Base-by-base conservation (phyloP, 129 eudicot genomes). In the Logfia minima region DNA sequence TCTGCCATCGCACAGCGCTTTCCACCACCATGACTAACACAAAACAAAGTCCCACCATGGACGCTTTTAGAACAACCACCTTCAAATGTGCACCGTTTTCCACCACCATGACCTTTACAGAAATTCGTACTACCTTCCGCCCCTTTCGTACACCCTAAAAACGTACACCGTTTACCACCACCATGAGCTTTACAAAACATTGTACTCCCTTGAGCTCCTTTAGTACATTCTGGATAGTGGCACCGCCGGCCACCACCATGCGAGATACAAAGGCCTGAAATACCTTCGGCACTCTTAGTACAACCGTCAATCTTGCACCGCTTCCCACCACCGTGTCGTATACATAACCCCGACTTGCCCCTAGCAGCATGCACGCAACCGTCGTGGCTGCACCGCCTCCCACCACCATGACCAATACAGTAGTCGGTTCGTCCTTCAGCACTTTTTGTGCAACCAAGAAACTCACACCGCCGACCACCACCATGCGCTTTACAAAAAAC, bases 181-280 rank as follows among this genome's bases (percentile, higher is more conserved):
- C 98, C 98, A 2, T 93, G 98, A 6, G 95, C 96, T 71, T 93
- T 93, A 64, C 98, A 93, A 16, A 86, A 84, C 85, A 87, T 74
- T 4, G 98, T 93, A 85, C 98, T 90, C 63, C 98, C 98, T 69
- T 93, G 98, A 71, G 98, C 98, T 10, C 98, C 98, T 79, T 93
- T 93, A 0, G 83, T 65, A 28, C 98, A 93, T 1, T 37, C 75
- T 8, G 86, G 86, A 39, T 74, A 75, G 8, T 89, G 92, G 72
- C 98, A 93, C 14, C 98, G 87, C 8, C 84, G 85, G 9, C 97
- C 98, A 6, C 98, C 98, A 3, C 98, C 98, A 64, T 90, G 97
- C 4, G 92, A 87, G 59, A 93, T 93, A 78, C 98, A 93, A 3
- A 88, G 86, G 24, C 98, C 87, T 11, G 81, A 76, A 0, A 84